Conservation (phyloP, 2,329 filamentous ascomycete species). For the Stachybotrys echinatus region DNA sequence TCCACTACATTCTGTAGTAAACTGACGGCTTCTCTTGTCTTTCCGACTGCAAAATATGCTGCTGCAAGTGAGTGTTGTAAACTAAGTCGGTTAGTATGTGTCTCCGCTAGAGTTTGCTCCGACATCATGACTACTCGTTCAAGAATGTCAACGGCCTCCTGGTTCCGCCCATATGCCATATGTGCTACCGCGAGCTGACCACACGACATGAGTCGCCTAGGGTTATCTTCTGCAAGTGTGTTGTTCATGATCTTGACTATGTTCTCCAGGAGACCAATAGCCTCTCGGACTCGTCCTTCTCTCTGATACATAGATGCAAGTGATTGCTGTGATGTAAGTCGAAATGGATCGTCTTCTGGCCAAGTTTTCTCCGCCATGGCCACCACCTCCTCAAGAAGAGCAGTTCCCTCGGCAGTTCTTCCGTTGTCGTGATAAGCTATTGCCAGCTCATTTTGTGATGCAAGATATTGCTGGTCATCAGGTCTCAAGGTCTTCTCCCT, state of each 20-base stretch:
- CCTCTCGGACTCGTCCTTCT: background rate
- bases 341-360: background rate
- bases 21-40: slow-evolving; percentile 1
- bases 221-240: background rate
- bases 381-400: background rate
- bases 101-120: background rate
- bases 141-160: slow-evolving; percentile 1
- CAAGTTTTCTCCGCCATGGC: background rate
- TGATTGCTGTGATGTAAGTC: background rate
- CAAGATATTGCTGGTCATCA: background rate
- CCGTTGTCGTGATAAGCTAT: background rate
- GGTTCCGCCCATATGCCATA: accelerated
- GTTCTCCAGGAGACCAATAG: slow-evolving; percentile 2
- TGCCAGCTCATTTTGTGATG: background rate
- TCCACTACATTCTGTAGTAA: slow-evolving; percentile 1
- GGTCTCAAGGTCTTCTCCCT: background rate
- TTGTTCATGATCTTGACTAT: background rate
- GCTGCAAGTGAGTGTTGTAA: slow-evolving; percentile 1
- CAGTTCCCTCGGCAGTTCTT: background rate
- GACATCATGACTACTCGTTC: slow-evolving; percentile 1
- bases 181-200: background rate
- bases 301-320: background rate
- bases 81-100: background rate
- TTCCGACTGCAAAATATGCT: slow-evolving; percentile 1
- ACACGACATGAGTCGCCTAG: background rate